Evolutionary conservation across 2,329 filamentous ascomycete genomes (phyloP), one percentile per base, ranked within the genome.

Genomic region (Fusarium devonianum): DNA sequence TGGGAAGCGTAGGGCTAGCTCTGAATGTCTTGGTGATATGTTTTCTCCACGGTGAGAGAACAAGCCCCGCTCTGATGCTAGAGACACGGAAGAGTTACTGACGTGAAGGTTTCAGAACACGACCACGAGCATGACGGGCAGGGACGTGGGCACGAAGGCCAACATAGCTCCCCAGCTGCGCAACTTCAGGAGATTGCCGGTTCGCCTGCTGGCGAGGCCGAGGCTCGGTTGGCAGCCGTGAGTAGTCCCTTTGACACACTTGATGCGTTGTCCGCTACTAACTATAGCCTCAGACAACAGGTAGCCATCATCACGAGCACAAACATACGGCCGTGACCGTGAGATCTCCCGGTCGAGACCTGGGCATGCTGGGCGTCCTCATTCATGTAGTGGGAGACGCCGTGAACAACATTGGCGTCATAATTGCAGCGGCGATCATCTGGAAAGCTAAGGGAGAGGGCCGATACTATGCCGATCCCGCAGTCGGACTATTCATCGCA

Each of bases 391-490:
- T 89, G 3, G 85, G 87, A 22, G 89, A 92, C 63, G 86, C 87
- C 5, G 76, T 88, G 55, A 92, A 91, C 72, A 92, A 92, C 60
- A 69, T 91, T 9, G 88, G 87, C 8, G 88, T 92, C 50, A 90
- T 91, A 37, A 74, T 86, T 25, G 81, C 87, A 1, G 87, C 86
- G 0, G 63, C 86, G 2, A 76, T 90, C 22, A 87, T 92, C 67
- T 90, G 87, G 88, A 75, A 85, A 47, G 75, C 80, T 0, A 66
- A 78, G 21, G 83, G 80, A 21, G 74, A 80, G 1, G 75, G 69
- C 4, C 77, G 86, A 23, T 89, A 81, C 73, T 92, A 91, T 59
- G 87, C 85, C 5, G 89, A 92, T 64, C 88, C 89, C 0, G 85
- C 78, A 4, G 80, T 86, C 23, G 83, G 86, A 49, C 77, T 89